Evolutionary conservation across 139 green algal genomes (phyloP).

Genomic region (Picochlorum costavermella): DNA sequence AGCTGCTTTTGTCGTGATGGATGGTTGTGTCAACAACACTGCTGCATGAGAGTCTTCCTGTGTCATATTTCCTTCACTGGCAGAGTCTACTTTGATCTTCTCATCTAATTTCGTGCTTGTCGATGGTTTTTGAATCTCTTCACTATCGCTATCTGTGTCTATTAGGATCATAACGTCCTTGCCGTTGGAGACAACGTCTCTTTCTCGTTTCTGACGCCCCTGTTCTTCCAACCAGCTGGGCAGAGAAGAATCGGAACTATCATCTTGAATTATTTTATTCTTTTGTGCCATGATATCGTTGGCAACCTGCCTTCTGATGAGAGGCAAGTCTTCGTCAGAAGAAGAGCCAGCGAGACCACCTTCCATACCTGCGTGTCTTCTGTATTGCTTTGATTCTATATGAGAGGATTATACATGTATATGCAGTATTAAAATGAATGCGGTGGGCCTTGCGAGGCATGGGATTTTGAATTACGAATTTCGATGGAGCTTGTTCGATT

Average conservation of each 20-base stretch:
- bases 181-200: conserved; percentile 5
- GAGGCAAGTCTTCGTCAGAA: neutral
- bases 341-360: neutral
- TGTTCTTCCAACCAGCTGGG: conserved; percentile 14
- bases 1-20: neutral
- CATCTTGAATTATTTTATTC: neutral
- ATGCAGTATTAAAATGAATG: no score
- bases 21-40: neutral
- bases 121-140: neutral
- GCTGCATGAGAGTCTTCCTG: neutral
- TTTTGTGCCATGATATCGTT: neutral
- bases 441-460: no score
- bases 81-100: no score
- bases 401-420: no score
- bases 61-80: neutral
- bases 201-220: neutral
- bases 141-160: conserved; percentile 1
- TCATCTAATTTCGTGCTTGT: neutral
- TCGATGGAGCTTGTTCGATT: no score
- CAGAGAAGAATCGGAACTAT: conserved; percentile 15
- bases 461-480: no score
- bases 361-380: neutral
- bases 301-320: neutral
- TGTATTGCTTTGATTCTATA: no score
- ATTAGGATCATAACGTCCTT: conserved; percentile 12